These are phyloP conservation scores for Arthrinium puccinioides DNA, from an alignment of 2,329 filamentous ascomycete genomes.

Conservation along the genomic window DNA sequence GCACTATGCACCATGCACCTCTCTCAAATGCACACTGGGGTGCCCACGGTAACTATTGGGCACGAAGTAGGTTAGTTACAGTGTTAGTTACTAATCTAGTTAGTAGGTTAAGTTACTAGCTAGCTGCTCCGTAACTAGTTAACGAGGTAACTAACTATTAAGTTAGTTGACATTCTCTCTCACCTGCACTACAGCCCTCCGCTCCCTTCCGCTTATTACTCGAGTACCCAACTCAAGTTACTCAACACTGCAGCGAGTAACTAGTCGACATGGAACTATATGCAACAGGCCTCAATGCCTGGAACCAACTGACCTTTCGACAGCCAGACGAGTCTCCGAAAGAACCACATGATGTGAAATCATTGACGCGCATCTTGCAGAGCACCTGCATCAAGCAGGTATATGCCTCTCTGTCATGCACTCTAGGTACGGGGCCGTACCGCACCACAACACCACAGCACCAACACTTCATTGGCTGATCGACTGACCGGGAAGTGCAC, in stretches of 20 bases:
- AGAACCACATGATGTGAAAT: slow-evolving; percentile 37
- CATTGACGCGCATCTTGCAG: slow-evolving; percentile 35
- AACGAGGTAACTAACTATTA: no score
- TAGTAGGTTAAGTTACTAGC: no score
- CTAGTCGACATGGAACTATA: slow-evolving; percentile 38
- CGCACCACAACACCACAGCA: background rate
- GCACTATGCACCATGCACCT: no score
- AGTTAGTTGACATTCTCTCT: no score
- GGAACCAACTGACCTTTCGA: slow-evolving; percentile 19
- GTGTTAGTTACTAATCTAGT: no score
- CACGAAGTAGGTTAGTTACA: no score
- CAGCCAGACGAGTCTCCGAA: slow-evolving; percentile 1
- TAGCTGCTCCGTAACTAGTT: no score
- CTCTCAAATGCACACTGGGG: no score
- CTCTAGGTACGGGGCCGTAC: slow-evolving; percentile 31
- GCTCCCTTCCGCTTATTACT: no score
- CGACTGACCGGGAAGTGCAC: slow-evolving; percentile 8
- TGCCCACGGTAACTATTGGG: no score
- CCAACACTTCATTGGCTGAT: background rate
- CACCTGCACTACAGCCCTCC: no score
- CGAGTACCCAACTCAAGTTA: background rate
- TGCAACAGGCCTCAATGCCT: slow-evolving; percentile 52
- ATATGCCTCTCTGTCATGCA: slow-evolving; percentile 30
- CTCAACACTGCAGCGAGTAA: background rate
- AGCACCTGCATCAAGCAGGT: slow-evolving; percentile 24